A percentile compares a stretch with the other conserved stretches of the same genome.
Conservation (phyloP, 2,329 filamentous ascomycete genomes). For the Alternaria ethzedia region DNA sequence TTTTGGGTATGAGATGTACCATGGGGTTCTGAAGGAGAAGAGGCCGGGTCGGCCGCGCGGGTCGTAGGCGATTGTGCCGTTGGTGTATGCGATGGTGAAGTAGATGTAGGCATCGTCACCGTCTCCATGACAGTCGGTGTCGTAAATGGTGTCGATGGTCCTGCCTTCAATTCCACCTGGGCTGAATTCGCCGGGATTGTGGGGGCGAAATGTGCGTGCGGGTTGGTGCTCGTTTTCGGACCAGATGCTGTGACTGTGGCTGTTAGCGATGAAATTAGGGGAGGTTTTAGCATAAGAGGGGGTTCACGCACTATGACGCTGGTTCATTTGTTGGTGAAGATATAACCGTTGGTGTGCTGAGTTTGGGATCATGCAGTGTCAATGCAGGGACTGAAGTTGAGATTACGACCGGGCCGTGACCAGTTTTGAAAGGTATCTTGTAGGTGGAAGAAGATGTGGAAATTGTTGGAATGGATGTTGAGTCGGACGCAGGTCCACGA, state of each 20-base stretch:
- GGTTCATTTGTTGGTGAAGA: not conserved
- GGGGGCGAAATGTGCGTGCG: not conserved
- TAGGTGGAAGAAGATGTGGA: too few species aligned
- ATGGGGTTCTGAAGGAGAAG: not conserved
- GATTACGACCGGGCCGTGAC: not conserved
- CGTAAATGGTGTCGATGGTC: not conserved
- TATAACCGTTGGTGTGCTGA: not conserved
- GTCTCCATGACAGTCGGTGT: not conserved
- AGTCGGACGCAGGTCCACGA: not conserved
- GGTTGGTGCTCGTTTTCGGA: not conserved
- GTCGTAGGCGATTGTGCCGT: not conserved
- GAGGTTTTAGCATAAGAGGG: not conserved
- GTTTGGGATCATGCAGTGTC: not conserved
- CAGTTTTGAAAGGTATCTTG: not conserved
- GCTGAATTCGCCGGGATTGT: not conserved
- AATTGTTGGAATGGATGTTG: not conserved
- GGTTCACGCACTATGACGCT: not conserved
- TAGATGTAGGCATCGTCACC: not conserved
- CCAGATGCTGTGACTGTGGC: not conserved
- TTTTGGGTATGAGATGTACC: not conserved
- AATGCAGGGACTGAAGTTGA: not conserved
- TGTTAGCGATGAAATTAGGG: not conserved
- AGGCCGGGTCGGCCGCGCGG: not conserved
- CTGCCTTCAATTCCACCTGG: not conserved
- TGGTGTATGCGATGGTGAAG: not conserved